Evolutionary conservation across 2,329 filamentous ascomycete genomes (phyloP).

Genomic region (Alternaria sp.): DNA sequence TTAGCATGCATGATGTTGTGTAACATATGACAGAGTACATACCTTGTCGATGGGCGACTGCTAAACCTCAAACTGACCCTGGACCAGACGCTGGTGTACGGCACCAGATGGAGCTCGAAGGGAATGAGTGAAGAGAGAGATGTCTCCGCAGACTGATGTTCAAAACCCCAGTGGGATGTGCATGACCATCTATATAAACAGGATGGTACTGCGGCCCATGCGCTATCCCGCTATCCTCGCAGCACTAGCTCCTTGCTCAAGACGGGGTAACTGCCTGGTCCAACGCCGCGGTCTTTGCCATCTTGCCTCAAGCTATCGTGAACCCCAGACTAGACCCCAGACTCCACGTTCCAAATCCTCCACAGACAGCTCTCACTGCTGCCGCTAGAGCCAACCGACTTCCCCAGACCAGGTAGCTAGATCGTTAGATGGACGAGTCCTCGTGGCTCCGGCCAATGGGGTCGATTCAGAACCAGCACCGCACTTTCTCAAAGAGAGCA

Average conservation of each 20-base stretch:
- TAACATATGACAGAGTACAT: slow-evolving; percentile 8
- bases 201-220: slow-evolving; percentile 32
- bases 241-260: slow-evolving; percentile 25
- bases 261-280: slow-evolving; percentile 27
- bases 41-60: slow-evolving; percentile 13
- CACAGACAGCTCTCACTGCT: slow-evolving; percentile 7
- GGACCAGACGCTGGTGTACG: slow-evolving; percentile 14
- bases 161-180: slow-evolving; percentile 18
- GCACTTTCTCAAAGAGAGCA: slow-evolving; percentile 13
- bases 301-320: slow-evolving; percentile 10
- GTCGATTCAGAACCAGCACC: neutral
- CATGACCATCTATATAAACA: slow-evolving; percentile 37
- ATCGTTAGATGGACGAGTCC: slow-evolving; percentile 7
- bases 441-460: slow-evolving; percentile 21
- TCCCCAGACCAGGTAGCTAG: slow-evolving; percentile 20
- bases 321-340: slow-evolving; percentile 20
- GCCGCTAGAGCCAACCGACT: slow-evolving; percentile 12
- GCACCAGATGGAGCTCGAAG: slow-evolving; percentile 7
- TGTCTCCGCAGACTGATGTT: slow-evolving; percentile 31
- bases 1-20: slow-evolving; percentile 3
- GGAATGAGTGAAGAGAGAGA: slow-evolving; percentile 20
- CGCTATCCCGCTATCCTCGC: slow-evolving; percentile 20
- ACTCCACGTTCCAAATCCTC: slow-evolving; percentile 7
- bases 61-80: slow-evolving; percentile 11
- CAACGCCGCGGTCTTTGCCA: slow-evolving; percentile 29